A percentile compares a stretch with the other conserved stretches of the same genome.
Conservation (phyloP, 192 early-diverging fungal species). For the Rhizophlyctis rosea region DNA sequence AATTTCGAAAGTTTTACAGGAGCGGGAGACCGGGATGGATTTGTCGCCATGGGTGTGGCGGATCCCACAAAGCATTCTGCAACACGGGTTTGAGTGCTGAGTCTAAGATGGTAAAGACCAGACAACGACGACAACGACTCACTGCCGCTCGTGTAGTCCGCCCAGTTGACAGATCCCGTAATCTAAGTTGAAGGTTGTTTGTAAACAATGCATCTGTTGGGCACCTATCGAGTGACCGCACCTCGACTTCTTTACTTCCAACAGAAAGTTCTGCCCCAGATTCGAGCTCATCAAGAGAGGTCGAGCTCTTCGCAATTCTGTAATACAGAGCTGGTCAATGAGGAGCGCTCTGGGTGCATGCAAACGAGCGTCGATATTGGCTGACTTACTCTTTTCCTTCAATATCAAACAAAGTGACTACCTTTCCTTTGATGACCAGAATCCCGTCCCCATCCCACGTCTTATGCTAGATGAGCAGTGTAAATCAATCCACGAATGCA, state of each 20-base stretch:
- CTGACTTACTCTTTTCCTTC: constrained; percentile 25
- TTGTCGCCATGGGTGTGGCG: background rate
- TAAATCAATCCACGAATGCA: background rate
- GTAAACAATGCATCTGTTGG: no score
- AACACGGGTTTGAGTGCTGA: background rate
- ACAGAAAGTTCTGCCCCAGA: constrained; percentile 5
- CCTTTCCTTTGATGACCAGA: constrained; percentile 9
- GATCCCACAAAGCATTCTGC: background rate
- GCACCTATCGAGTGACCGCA: no score
- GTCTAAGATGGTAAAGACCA: background rate
- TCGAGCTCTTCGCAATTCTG: constrained; percentile 2
- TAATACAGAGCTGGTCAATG: no score
- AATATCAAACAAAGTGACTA: constrained; percentile 1
- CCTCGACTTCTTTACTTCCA: constrained; percentile 14
- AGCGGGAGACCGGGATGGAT: background rate
- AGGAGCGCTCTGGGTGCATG: no score
- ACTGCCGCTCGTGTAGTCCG: constrained; percentile 21
- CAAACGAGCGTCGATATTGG: background rate
- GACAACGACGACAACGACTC: background rate
- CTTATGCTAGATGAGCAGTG: constrained; percentile 23
- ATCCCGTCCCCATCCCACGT: constrained; percentile 40
- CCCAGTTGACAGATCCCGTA: background rate
- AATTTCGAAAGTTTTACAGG: background rate
- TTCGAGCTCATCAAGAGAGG: background rate
- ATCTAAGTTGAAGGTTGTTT: background rate